These are phyloP conservation scores for Phytophthora agathidicida DNA, from an alignment of 352 stramenopile species.

Conservation along the genomic window DNA sequence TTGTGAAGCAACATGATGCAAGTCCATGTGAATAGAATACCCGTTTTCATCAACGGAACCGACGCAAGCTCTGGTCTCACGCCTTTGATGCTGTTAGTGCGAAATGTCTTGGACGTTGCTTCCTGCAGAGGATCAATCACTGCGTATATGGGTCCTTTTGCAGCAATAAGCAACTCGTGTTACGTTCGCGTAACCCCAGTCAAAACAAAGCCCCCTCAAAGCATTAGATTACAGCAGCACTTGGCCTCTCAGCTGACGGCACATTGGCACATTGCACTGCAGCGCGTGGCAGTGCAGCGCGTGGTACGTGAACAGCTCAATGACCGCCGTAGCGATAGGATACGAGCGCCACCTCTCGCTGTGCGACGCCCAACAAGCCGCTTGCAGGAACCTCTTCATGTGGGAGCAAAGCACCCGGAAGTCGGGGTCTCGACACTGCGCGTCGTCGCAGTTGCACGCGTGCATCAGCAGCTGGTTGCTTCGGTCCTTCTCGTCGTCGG, in stretches of 20 bases:
- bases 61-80: no score
- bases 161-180: no score
- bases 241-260: conserved; percentile 40
- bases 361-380: conserved; percentile 66
- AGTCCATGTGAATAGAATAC: no score
- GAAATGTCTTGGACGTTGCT: no score
- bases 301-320: conserved; percentile 64
- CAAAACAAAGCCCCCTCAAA: background rate
- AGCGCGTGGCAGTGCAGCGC: conserved; percentile 46
- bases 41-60: no score
- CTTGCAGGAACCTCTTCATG: conserved; percentile 71
- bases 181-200: no score
- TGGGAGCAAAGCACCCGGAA: conserved; percentile 50
- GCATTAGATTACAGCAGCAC: conserved; percentile 40
- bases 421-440: conserved; percentile 32
- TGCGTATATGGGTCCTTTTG: no score
- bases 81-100: no score
- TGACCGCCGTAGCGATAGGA: conserved; percentile 28
- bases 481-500: conserved; percentile 13
- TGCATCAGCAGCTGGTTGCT: conserved; percentile 61
- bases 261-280: conserved; percentile 52
- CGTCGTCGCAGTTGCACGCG: conserved; percentile 58
- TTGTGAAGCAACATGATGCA: no score
- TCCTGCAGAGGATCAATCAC: no score
- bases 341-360: conserved; percentile 50